Percentiles rank a stretch among this genome's conserved stretches.
Evolutionary conservation across 805 yeast species (phyloP).

Genomic region (Komagataella populi): DNA sequence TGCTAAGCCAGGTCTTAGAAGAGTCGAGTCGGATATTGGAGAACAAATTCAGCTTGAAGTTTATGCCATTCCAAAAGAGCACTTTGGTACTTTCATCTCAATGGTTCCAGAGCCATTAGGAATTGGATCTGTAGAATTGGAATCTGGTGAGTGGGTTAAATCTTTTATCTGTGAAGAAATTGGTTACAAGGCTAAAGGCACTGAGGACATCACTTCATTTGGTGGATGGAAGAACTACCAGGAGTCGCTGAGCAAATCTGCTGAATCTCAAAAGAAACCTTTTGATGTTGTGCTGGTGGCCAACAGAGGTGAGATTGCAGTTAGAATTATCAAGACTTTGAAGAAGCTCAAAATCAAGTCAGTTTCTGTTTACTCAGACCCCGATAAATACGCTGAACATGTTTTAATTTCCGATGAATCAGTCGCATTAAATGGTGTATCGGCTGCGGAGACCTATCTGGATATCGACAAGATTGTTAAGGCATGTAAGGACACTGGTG

Average conservation of each 20-base stretch:
- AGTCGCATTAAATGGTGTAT: slow-evolving; percentile 61
- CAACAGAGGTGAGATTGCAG: slow-evolving; percentile 96
- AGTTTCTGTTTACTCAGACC: slow-evolving; percentile 83
- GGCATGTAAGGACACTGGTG: slow-evolving; percentile 73
- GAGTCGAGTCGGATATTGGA: slow-evolving; percentile 40
- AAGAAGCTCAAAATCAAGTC: slow-evolving; percentile 67
- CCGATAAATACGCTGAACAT: slow-evolving; percentile 82
- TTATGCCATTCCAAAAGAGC: slow-evolving; percentile 67
- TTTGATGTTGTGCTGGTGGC: slow-evolving; percentile 85
- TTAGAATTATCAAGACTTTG: slow-evolving; percentile 79
- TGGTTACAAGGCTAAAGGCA: slow-evolving; percentile 62
- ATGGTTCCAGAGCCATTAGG: slow-evolving; percentile 94
- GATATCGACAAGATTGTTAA: slow-evolving; percentile 71
- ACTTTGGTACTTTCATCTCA: slow-evolving; percentile 70
- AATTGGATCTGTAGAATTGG: slow-evolving; percentile 83
- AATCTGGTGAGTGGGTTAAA: slow-evolving; percentile 72
- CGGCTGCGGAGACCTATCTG: slow-evolving; percentile 87
- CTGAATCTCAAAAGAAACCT: slow-evolving; percentile 33
- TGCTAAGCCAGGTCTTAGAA: slow-evolving; percentile 80
- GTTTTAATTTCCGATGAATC: slow-evolving; percentile 75
- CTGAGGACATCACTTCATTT: slow-evolving; percentile 67
- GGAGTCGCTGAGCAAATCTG: slow-evolving; percentile 12
- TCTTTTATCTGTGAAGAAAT: slow-evolving; percentile 90
- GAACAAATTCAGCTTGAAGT: slow-evolving; percentile 61
- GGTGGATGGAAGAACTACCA: slow-evolving; percentile 83